Evolutionary conservation across 169 alveolate genomes (phyloP), one percentile per base, ranked within the genome.

Genomic region (Cryptosporidium sp.): DNA sequence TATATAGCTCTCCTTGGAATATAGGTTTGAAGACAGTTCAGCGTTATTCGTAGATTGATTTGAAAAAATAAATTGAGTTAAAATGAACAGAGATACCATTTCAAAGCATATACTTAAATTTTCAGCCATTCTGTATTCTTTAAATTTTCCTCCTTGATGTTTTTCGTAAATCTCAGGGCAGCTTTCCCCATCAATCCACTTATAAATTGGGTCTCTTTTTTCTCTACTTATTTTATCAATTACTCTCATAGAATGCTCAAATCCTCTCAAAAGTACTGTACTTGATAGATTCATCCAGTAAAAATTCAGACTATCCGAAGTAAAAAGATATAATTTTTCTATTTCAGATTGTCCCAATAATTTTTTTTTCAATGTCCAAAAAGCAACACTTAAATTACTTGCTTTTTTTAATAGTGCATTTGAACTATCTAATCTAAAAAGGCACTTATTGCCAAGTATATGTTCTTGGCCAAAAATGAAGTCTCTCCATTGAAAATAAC

Each of bases 291-390:
- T 3, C 39, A n/a, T 42, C 86, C 86, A 75, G 42, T 75, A 75
- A 21, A 75, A 29, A 4, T 16, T 53, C 39, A 75, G 26, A 26
- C 68, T 75, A 1, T 52, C 53, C 10, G 71, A 75, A 35, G 72
- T 37, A 18, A 75, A 75, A 10, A 56, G 53, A 58, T 75, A 60
- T 26, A 75, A 37, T 44, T 37, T 33, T 44, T 60, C 73, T 35
- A 75, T 18, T 26, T 75, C 71, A 3, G 16, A 51, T 10, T 18
- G 56, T 6, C 86, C 86, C 44, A 75, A 35, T 9, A 75, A 23
- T 21, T 70, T 75, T 29, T 26, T 75, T 56, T 75, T 75, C 56
- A 58, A 42, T 12, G 61, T 56, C 86, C 86, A 75, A 61, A 75
- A 75, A 21, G 70, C 86, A 31, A 21, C 1, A 58, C 86, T 75